phyloP scores from a whole-genome alignment of 2,329 filamentous ascomycete species.

The Pseudogymnoascus sp. region DNA sequence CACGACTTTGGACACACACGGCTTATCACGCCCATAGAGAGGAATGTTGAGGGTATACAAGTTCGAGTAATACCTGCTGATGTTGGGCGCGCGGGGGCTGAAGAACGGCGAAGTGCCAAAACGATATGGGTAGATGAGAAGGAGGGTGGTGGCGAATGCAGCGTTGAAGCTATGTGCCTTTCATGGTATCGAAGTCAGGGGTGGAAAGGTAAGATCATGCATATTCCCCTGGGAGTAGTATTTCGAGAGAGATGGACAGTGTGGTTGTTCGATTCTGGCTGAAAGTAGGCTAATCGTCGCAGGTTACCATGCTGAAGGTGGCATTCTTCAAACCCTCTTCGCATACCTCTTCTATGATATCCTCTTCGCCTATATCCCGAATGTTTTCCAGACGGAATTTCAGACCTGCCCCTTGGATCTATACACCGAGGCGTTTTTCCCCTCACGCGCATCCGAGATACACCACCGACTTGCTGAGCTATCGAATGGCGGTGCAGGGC shows the following conservation, averaged over 20 bases:
- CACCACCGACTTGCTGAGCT: constrained; percentile 82
- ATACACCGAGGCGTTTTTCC: constrained; percentile 88
- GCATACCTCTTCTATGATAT: constrained; percentile 90
- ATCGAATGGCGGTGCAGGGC: constrained; percentile 68
- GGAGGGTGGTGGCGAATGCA: constrained; percentile 65
- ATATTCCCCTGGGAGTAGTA: background rate
- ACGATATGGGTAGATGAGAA: constrained; percentile 82
- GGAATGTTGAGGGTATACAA: constrained; percentile 70
- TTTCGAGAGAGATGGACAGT: background rate
- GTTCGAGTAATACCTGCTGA: constrained; percentile 35
- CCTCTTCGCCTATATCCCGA: constrained; percentile 86
- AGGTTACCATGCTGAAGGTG: constrained; percentile 78
- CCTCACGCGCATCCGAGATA: constrained; percentile 79
- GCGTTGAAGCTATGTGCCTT: constrained; percentile 90
- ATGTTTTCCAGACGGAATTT: constrained; percentile 93
- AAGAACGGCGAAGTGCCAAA: constrained; percentile 54
- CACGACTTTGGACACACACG: constrained; percentile 88
- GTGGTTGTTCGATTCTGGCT: background rate
- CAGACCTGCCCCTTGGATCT: constrained; percentile 92
- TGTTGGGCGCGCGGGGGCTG: constrained; percentile 37
- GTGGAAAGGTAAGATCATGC: constrained; percentile 62
- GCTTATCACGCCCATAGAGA: constrained; percentile 68
- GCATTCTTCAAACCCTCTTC: constrained; percentile 85
- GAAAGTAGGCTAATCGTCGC: background rate
- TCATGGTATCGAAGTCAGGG: constrained; percentile 72